These are phyloP conservation scores for Cystofilobasidium capitatum DNA, from an alignment of 768 basidiomycete species.

Conservation along the genomic window DNA sequence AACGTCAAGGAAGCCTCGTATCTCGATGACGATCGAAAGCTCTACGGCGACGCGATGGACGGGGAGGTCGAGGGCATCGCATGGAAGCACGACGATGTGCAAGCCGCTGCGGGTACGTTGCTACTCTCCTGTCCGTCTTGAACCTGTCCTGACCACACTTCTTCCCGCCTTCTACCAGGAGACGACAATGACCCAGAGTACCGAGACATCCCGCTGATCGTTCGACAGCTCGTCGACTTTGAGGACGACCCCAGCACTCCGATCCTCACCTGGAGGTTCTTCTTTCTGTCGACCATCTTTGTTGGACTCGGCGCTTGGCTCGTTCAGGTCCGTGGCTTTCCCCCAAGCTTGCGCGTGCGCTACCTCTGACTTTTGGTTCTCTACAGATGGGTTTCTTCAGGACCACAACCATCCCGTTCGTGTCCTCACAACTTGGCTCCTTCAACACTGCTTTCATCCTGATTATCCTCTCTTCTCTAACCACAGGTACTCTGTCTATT, in stretches of 20 bases:
- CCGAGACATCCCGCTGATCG: slow-evolving; percentile 7
- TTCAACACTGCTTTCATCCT: no score
- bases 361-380: no score
- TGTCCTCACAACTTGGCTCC: no score
- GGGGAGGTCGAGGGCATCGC: not conserved
- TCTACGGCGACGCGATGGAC: not conserved
- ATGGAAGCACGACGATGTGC: not conserved
- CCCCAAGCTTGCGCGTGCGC: not conserved
- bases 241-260: slow-evolving; percentile 8
- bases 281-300: slow-evolving; percentile 1
- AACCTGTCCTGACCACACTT: not conserved
- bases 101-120: not conserved
- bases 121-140: not conserved
- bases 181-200: slow-evolving; percentile 15
- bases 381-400: slow-evolving; percentile 15
- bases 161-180: not conserved
- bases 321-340: not conserved
- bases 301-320: slow-evolving; percentile 10
- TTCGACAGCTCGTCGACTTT: slow-evolving; percentile 13
- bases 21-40: not conserved
- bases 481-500: slow-evolving; percentile 6
- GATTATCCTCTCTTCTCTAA: no score
- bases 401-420: not conserved
- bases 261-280: slow-evolving; percentile 14
- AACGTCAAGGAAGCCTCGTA: not conserved